phyloP scores from a whole-genome alignment of 257 asterid species.

The Jaltomata sinuosa region DNA sequence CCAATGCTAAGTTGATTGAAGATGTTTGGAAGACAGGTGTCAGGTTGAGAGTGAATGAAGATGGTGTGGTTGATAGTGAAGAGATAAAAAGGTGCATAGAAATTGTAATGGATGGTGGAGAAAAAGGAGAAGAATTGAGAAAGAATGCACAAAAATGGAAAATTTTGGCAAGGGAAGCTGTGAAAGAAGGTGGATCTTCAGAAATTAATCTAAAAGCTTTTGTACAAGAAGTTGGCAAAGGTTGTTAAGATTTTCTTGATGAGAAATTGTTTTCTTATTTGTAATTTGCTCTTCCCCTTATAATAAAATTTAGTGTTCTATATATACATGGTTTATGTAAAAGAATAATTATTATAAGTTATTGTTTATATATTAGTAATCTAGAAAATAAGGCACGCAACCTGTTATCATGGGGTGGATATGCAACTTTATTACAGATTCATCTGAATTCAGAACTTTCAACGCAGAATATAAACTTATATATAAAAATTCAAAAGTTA shows the following conservation, averaged over 20 bases:
- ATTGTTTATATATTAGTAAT: neutral
- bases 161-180: constrained; percentile 12
- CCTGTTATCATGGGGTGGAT: too few relatives aligned
- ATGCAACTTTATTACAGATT: too few relatives aligned
- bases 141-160: constrained; percentile 17
- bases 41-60: constrained; percentile 3
- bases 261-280: neutral
- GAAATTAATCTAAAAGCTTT: constrained; percentile 3
- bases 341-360: neutral
- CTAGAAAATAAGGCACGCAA: neutral
- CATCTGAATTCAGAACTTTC: neutral
- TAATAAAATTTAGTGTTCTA: neutral
- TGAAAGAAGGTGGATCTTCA: constrained; percentile 19
- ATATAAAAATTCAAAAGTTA: too few relatives aligned
- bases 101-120: constrained; percentile 8
- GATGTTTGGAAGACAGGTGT: constrained; percentile 22
- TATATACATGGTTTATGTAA: neutral
- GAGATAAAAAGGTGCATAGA: constrained; percentile 19
- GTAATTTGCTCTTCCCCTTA: neutral
- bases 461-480: neutral
- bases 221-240: constrained; percentile 2
- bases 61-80: constrained; percentile 8
- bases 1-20: constrained; percentile 18
- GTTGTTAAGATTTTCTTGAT: neutral
- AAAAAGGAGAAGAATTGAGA: constrained; percentile 1